phyloP scores from a whole-genome alignment of 306 rosid genomes.

The Casuarina equisetifolia region DNA sequence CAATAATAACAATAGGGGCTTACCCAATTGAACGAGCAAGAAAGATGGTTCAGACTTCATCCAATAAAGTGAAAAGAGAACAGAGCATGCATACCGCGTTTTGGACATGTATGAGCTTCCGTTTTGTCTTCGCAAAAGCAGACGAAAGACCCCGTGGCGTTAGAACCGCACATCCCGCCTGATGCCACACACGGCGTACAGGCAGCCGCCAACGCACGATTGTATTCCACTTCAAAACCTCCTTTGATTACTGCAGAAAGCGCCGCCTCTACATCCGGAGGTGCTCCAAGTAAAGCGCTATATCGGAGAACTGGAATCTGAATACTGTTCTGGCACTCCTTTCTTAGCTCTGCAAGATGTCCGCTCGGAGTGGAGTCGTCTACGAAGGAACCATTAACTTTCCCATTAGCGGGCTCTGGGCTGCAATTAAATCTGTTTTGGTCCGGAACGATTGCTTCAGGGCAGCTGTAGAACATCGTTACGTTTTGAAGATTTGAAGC shows the following conservation, averaged over 20 bases:
- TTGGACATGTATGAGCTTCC: not conserved
- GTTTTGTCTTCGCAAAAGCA: not conserved
- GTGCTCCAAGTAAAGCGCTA: not conserved
- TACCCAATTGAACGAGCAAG: too few species aligned
- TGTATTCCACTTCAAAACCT: slow-evolving; percentile 2
- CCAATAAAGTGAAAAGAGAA: not conserved
- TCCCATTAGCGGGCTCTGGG: rapidly evolving
- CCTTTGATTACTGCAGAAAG: not conserved
- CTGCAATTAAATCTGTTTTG: slow-evolving; percentile 6
- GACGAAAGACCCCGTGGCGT: not conserved
- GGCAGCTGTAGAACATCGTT: slow-evolving; percentile 34
- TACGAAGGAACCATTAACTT: not conserved
- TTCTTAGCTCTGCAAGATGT: not conserved
- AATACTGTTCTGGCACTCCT: not conserved
- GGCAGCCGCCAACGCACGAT: not conserved
- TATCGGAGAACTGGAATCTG: not conserved
- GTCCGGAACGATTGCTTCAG: rapidly evolving
- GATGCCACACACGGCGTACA: not conserved
- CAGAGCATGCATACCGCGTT: not conserved
- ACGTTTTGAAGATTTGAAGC: slow-evolving; percentile 15
- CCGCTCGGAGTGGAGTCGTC: not conserved
- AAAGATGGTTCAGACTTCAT: too few species aligned
- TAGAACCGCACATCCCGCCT: not conserved
- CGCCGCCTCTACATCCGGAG: not conserved
- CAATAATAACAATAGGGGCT: too few species aligned